phyloP scores from a whole-genome alignment of 1,284 basidiomycete species.

The Butyriboletus pseudospeciosus region DNA sequence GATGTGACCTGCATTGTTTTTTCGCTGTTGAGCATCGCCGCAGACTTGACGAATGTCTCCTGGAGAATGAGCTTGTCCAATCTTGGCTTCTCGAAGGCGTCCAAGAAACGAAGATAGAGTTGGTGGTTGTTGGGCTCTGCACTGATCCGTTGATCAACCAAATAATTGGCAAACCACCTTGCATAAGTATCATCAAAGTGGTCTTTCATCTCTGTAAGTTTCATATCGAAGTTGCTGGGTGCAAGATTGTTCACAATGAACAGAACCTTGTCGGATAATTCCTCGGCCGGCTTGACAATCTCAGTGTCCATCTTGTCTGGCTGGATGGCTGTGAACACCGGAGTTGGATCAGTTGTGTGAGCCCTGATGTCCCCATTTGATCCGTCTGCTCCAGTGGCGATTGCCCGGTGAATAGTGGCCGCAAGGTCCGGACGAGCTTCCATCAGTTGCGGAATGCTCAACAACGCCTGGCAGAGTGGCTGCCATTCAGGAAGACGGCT shows the following conservation, averaged over 20 bases:
- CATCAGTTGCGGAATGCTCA: conserved; percentile 82
- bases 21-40: conserved; percentile 86
- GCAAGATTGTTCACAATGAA: conserved; percentile 99
- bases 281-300: conserved; percentile 74
- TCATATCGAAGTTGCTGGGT: conserved; percentile 87
- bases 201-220: conserved; percentile 78
- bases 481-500: conserved; percentile 90
- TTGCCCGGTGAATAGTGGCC: conserved; percentile 65
- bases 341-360: conserved; percentile 41
- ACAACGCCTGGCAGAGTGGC: conserved; percentile 84
- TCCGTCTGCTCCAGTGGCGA: conserved; percentile 51
- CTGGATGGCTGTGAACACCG: conserved; percentile 70
- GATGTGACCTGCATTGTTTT: conserved; percentile 81
- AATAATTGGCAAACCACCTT: conserved; percentile 96
- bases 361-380: conserved; percentile 38
- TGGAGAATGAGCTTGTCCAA: conserved; percentile 81
- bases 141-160: conserved; percentile 93
- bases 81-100: conserved; percentile 65
- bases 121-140: conserved; percentile 97
- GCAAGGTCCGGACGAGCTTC: conserved; percentile 88
- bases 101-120: conserved; percentile 91
- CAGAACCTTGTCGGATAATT: conserved; percentile 88
- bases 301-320: conserved; percentile 61
- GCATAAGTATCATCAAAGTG: conserved; percentile 80
- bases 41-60: conserved; percentile 89